These are phyloP conservation scores for Neonothopanus nambi DNA, from an alignment of 1,284 basidiomycete genomes.

Conservation along the genomic window DNA sequence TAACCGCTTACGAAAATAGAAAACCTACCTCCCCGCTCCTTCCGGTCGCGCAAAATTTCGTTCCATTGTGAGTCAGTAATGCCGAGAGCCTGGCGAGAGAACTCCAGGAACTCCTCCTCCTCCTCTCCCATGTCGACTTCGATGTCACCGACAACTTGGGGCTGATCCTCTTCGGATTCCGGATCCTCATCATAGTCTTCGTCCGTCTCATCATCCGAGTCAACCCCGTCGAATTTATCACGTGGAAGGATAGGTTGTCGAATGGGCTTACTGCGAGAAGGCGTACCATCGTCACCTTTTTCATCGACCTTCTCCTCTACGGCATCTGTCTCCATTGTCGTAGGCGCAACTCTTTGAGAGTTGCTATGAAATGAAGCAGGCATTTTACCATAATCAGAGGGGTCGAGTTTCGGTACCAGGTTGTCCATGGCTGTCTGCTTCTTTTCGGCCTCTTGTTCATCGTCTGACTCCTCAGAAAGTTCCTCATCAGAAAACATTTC, in stretches of 20 bases:
- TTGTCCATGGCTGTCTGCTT: constrained; percentile 66
- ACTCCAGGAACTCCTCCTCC: constrained; percentile 89
- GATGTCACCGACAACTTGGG: constrained; percentile 77
- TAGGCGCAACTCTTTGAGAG: constrained; percentile 65
- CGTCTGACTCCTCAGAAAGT: constrained; percentile 42
- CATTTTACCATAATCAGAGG: constrained; percentile 80
- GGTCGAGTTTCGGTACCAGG: constrained; percentile 68
- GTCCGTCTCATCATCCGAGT: constrained; percentile 83
- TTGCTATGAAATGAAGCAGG: constrained; percentile 65
- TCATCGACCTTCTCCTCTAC: constrained; percentile 27
- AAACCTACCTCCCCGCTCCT: constrained; percentile 70
- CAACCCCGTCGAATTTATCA: constrained; percentile 80
- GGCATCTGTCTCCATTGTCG: constrained; percentile 47
- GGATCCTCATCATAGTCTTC: constrained; percentile 56
- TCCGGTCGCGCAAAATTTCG: constrained; percentile 76
- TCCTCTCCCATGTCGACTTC: constrained; percentile 90
- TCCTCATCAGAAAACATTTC: constrained; percentile 61
- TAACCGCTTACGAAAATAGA: background rate
- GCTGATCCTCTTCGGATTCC: constrained; percentile 74
- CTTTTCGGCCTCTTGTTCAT: constrained; percentile 35
- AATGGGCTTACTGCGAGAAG: constrained; percentile 40
- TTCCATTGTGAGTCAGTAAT: constrained; percentile 84
- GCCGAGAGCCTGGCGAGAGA: constrained; percentile 86
- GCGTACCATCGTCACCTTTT: constrained; percentile 9
- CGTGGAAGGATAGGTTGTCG: constrained; percentile 78